Evolutionary conservation across 345 rosid genomes (phyloP).

Genomic region (Eucalyptus erythrocorys): DNA sequence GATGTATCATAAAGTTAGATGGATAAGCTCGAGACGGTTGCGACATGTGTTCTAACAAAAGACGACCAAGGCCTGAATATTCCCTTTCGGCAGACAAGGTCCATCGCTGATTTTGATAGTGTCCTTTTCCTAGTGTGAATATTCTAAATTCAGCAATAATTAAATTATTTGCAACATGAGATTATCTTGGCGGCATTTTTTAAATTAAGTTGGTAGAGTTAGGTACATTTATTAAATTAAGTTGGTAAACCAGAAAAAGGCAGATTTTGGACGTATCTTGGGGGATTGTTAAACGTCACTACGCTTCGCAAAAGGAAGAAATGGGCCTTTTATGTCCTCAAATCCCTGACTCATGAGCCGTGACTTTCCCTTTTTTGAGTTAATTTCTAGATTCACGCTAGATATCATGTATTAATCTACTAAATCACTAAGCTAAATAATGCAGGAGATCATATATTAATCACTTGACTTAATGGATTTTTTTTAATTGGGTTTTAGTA

Average conservation of each 20-base stretch:
- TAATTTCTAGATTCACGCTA: neutral
- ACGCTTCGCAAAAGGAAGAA: neutral
- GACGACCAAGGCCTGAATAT: neutral
- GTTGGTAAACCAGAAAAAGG: neutral
- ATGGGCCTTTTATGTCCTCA: neutral
- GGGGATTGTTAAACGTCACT: neutral
- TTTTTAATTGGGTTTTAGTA: neutral
- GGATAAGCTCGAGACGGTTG: neutral
- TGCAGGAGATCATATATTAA: neutral
- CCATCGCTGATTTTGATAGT: neutral
- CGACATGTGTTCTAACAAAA: neutral
- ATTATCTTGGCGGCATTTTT: neutral
- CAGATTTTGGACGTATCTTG: neutral
- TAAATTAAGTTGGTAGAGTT: neutral
- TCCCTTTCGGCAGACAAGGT: neutral
- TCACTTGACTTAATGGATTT: neutral
- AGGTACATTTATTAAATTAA: neutral
- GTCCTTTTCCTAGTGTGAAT: neutral
- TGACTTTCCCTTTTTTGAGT: neutral
- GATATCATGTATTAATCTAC: neutral
- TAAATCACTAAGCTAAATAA: too few relatives aligned
- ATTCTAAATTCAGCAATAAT: neutral
- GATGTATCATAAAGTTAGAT: neutral
- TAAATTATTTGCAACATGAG: neutral
- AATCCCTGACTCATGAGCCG: neutral